These are phyloP conservation scores for Theileria parva DNA, from an alignment of 169 alveolate species.

Conservation along the genomic window DNA sequence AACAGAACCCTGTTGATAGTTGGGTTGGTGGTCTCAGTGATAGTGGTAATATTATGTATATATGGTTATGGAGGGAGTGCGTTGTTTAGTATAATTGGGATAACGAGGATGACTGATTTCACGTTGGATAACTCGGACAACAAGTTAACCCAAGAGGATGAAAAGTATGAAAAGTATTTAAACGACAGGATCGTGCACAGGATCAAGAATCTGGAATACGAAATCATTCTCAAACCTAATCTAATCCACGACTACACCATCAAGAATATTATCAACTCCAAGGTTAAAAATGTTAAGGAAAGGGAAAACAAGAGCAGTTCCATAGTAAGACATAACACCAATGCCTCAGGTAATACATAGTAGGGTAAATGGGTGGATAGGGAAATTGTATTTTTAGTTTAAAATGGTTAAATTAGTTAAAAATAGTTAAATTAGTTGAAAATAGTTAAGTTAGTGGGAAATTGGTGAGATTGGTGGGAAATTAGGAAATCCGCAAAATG, in stretches of 20 bases:
- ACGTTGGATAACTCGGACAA: not conserved
- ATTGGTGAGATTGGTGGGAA: no score
- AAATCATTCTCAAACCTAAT: not conserved
- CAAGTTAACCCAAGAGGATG: not conserved
- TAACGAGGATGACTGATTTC: not conserved
- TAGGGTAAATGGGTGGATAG: no score
- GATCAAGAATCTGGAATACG: not conserved
- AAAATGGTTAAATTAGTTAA: no score
- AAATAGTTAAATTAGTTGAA: no score
- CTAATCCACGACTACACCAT: not conserved
- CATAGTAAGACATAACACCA: no score
- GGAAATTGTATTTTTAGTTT: no score
- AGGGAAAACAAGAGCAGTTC: no score
- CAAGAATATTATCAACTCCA: not conserved
- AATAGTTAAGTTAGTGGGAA: no score
- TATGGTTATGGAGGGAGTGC: not conserved
- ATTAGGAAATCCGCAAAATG: no score
- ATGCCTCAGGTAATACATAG: no score
- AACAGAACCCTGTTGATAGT: no score
- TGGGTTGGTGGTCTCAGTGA: not conserved
- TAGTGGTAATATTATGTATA: not conserved
- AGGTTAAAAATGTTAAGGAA: no score
- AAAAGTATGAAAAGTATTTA: not conserved
- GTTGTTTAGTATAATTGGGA: not conserved
- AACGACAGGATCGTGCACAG: not conserved